Conservation (phyloP, 108 stramenopile species). For the Fistulifera pelliculosa region DNA sequence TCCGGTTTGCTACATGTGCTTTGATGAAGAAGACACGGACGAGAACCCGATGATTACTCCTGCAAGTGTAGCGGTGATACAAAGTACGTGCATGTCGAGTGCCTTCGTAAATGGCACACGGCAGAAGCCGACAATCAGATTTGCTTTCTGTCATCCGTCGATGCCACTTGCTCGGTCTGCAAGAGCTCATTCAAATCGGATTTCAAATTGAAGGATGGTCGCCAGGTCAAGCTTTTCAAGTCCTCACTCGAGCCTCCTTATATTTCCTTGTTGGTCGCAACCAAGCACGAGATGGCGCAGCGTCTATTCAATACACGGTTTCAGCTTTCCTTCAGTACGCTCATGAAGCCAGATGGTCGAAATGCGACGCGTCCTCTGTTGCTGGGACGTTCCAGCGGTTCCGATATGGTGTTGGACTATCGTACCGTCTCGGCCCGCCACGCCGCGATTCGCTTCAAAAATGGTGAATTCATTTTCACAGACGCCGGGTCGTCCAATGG, state of each 20-base stretch:
- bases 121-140: conserved; percentile 87
- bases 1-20: conserved; percentile 96
- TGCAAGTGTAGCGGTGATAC: conserved; percentile 86
- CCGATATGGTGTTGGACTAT: conserved; percentile 96
- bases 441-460: conserved; percentile 81
- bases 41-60: conserved; percentile 76
- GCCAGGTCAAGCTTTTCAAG: conserved; percentile 85
- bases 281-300: conserved; percentile 93
- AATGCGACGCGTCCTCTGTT: conserved; percentile 84
- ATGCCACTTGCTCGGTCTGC: conserved; percentile 94
- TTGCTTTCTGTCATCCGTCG: conserved; percentile 90
- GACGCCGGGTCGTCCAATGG: conserved; percentile 88
- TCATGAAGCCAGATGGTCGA: conserved; percentile 83
- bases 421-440: conserved; percentile 86
- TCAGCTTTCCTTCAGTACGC: conserved; percentile 88
- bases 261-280: conserved; percentile 90
- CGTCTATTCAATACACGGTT: conserved; percentile 94
- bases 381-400: conserved; percentile 90
- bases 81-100: conserved; percentile 81
- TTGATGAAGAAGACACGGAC: conserved; percentile 85
- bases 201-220: conserved; percentile 87
- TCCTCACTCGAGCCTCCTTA: conserved; percentile 91
- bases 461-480: conserved; percentile 85
- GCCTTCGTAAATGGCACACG: conserved; percentile 88
- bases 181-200: conserved; percentile 94